These are phyloP conservation scores for Zygosaccharomyces bisporus DNA, from an alignment of 805 yeast species.

Conservation along the genomic window DNA sequence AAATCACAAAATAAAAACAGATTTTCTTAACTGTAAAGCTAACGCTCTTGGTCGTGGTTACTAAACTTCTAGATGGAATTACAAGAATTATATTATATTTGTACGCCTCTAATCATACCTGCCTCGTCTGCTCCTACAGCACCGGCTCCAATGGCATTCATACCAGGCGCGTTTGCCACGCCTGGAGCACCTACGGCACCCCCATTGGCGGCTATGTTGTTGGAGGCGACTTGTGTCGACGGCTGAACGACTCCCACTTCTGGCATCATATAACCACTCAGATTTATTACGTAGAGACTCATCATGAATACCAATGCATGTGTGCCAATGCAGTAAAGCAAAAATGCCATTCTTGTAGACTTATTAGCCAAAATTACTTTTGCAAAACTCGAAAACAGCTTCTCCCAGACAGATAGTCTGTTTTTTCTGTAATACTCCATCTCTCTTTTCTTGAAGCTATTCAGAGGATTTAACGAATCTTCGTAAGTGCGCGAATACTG, in stretches of 20 bases:
- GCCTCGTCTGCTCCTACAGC: not conserved
- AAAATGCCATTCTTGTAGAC: conserved; percentile 65
- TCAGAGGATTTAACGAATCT: conserved; percentile 76
- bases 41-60: not conserved
- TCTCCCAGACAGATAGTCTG: conserved; percentile 70
- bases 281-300: conserved; percentile 50
- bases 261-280: conserved; percentile 44
- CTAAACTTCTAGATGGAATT: not conserved
- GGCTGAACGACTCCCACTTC: conserved; percentile 37
- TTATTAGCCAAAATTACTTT: conserved; percentile 72
- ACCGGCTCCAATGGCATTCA: conserved; percentile 1
- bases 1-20: conserved; percentile 3
- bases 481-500: conserved; percentile 66
- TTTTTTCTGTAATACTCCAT: conserved; percentile 65
- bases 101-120: conserved; percentile 3
- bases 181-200: conserved; percentile 6
- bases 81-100: not conserved
- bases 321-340: conserved; percentile 67
- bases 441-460: conserved; percentile 73
- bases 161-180: not conserved
- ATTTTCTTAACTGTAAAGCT: conserved; percentile 3
- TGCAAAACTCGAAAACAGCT: conserved; percentile 69
- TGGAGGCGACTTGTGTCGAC: conserved; percentile 7
- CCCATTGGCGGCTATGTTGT: conserved; percentile 7
- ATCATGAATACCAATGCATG: conserved; percentile 70